Conservation (phyloP, 306 rosid species). For the Cucurbita argyrosperma region DNA sequence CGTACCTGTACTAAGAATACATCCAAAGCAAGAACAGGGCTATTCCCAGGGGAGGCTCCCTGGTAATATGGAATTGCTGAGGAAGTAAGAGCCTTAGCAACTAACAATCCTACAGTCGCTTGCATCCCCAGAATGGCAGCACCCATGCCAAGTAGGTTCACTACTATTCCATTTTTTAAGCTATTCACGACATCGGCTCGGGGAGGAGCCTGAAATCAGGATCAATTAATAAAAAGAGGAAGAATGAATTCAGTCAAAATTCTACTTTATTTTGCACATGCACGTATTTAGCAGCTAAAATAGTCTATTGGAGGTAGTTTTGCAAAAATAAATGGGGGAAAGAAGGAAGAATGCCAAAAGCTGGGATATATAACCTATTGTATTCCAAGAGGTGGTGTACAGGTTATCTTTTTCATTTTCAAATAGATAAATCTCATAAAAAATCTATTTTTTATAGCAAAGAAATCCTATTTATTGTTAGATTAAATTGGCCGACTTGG, state of each 20-base stretch:
- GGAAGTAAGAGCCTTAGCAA: slow-evolving; percentile 92
- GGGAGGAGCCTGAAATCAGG: slow-evolving; percentile 68
- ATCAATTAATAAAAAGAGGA: not conserved
- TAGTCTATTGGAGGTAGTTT: not conserved
- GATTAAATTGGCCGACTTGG: not conserved
- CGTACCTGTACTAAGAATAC: slow-evolving; percentile 92
- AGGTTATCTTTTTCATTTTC: not conserved
- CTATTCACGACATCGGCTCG: slow-evolving; percentile 92
- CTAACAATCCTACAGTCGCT: slow-evolving; percentile 85
- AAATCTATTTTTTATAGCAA: not conserved
- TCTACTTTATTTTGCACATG: not conserved
- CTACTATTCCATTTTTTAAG: slow-evolving; percentile 58
- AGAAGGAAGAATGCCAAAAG: not conserved
- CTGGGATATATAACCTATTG: not conserved
- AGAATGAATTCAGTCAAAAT: not conserved
- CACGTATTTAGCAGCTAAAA: not conserved
- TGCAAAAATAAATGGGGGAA: not conserved
- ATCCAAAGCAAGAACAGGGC: slow-evolving; percentile 91
- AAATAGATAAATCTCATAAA: not conserved
- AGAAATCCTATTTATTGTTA: not conserved
- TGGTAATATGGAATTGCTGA: slow-evolving; percentile 80
- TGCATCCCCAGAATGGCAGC: slow-evolving; percentile 94
- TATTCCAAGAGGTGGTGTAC: not conserved
- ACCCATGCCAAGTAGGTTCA: slow-evolving; percentile 90
- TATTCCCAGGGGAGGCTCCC: slow-evolving; percentile 68